Evolutionary conservation across 305 asterid genomes (phyloP).

Genomic region (Solanum hybrid): DNA sequence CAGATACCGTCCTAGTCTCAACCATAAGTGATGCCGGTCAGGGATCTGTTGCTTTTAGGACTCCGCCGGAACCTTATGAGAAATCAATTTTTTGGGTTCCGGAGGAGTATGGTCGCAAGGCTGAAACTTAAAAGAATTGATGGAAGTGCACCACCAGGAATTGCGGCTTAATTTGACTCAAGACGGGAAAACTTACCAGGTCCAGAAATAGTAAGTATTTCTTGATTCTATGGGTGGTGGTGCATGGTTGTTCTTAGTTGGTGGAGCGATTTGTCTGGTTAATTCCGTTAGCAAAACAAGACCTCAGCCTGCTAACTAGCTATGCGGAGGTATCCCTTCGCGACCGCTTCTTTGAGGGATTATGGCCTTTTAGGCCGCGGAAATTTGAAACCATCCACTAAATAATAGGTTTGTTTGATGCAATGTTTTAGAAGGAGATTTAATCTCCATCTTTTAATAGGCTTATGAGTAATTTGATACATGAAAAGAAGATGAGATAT

Average conservation of each 20-base stretch:
- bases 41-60: no score
- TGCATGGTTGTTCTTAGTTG: conserved; percentile 50
- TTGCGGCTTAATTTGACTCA: background rate
- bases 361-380: background rate
- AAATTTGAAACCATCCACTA: background rate
- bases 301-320: conserved; percentile 18
- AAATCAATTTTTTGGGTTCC: background rate
- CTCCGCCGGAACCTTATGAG: background rate
- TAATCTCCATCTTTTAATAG: background rate
- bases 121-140: background rate
- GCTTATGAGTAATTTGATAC: background rate
- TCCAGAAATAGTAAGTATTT: conserved; percentile 6
- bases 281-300: conserved; percentile 25
- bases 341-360: conserved; percentile 1
- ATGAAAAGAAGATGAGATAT: background rate
- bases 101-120: background rate
- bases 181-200: background rate
- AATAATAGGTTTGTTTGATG: background rate
- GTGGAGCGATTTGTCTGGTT: conserved; percentile 53
- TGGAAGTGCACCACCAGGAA: background rate
- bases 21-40: background rate
- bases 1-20: background rate
- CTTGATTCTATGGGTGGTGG: conserved; percentile 27
- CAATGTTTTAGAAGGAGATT: background rate
- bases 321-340: conserved; percentile 8